A percentile compares a stretch with the other conserved stretches of the same genome.
Conservation (phyloP, 768 basidiomycete genomes). For the Leccinum subtestaceum region DNA sequence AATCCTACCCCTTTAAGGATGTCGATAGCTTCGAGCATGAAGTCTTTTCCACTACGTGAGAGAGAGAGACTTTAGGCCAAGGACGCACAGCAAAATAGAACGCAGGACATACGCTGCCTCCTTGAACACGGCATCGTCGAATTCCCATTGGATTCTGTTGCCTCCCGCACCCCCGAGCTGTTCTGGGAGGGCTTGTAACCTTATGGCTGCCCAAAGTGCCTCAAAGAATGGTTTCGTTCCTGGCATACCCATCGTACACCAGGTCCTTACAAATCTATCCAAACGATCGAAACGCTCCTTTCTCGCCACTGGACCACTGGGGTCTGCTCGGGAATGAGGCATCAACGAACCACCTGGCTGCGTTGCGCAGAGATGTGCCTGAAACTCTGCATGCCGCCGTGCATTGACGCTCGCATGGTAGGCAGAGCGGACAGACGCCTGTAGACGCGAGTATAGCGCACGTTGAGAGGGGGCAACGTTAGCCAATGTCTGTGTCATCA, state of each 20-base stretch:
- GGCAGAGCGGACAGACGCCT: constrained; percentile 81
- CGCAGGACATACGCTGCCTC: constrained; percentile 77
- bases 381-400: constrained; percentile 78
- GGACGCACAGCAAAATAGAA: constrained; percentile 6
- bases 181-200: constrained; percentile 78
- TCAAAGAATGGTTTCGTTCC: constrained; percentile 82
- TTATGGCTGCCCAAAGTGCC: constrained; percentile 70
- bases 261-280: constrained; percentile 70
- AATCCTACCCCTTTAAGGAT: constrained; percentile 81
- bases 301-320: constrained; percentile 57
- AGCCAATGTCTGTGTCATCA: constrained; percentile 80
- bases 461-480: constrained; percentile 80
- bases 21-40: constrained; percentile 89
- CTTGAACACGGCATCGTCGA: constrained; percentile 92
- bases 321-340: constrained; percentile 69
- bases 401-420: constrained; percentile 80
- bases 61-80: constrained; percentile 18
- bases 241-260: constrained; percentile 86
- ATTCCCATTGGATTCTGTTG: constrained; percentile 78
- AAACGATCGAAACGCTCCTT: constrained; percentile 78
- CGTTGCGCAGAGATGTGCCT: constrained; percentile 77
- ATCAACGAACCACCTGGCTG: constrained; percentile 77
- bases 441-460: constrained; percentile 81
- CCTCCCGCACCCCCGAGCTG: constrained; percentile 77
- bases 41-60: constrained; percentile 77